Evolutionary conservation across 1,284 basidiomycete genomes (phyloP).

Genomic region (Pholiota adiposa): DNA sequence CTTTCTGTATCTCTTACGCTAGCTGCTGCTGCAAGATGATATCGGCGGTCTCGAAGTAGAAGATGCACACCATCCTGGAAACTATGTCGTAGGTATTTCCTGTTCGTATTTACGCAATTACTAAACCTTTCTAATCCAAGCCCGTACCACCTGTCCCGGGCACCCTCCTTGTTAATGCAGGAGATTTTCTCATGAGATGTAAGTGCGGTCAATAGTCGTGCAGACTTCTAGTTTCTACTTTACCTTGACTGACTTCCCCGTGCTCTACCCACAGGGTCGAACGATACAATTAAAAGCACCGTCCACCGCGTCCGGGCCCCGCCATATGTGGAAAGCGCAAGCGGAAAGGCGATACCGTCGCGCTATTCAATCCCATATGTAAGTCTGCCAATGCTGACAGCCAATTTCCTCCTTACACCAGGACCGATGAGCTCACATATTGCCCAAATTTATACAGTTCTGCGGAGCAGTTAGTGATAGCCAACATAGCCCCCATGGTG

Average conservation of each 20-base stretch:
- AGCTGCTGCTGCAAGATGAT: constrained; percentile 59
- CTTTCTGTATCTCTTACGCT: neutral
- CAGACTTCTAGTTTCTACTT: neutral
- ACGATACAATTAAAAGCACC: constrained; percentile 62
- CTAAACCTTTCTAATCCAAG: constrained; percentile 25
- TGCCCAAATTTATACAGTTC: constrained; percentile 35
- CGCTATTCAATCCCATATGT: constrained; percentile 65
- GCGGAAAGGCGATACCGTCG: constrained; percentile 41
- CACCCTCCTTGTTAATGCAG: constrained; percentile 63
- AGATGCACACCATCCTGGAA: constrained; percentile 49
- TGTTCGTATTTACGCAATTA: neutral
- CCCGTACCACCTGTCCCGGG: constrained; percentile 53
- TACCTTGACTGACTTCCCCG: neutral
- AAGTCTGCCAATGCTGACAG: constrained; percentile 21
- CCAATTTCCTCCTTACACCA: neutral
- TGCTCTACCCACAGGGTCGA: constrained; percentile 48
- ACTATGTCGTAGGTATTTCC: constrained; percentile 42
- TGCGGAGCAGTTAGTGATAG: constrained; percentile 40
- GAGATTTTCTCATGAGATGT: constrained; percentile 64
- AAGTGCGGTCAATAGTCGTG: constrained; percentile 4
- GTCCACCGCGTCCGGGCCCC: constrained; percentile 63
- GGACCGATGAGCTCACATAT: neutral
- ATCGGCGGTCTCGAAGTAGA: constrained; percentile 66
- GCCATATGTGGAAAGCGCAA: constrained; percentile 17
- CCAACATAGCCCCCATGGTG: neutral